These are phyloP conservation scores for Dacryopinax primogenitus DNA, from an alignment of 768 basidiomycete species.

Conservation along the genomic window DNA sequence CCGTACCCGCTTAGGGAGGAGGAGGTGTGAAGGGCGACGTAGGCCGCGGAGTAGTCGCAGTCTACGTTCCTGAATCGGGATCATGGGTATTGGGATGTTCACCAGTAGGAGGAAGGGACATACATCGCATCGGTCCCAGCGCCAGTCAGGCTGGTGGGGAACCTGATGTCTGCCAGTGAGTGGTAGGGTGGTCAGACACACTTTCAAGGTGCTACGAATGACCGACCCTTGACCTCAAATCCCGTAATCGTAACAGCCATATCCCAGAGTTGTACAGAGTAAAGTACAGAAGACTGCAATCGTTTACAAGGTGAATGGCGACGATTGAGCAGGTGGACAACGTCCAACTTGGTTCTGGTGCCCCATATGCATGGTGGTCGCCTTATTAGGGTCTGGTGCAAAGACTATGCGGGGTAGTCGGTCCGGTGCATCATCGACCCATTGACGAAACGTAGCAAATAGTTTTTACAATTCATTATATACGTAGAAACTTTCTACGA, in stretches of 20 bases:
- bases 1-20: conserved; percentile 68
- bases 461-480: conserved; percentile 9
- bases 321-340: background rate
- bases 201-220: too few species aligned
- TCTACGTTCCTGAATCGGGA: conserved; percentile 64
- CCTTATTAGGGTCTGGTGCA: background rate
- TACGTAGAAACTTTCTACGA: background rate
- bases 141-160: conserved; percentile 80
- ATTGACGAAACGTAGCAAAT: too few species aligned
- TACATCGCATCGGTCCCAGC: conserved; percentile 93
- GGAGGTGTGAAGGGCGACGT: conserved; percentile 64
- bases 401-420: background rate
- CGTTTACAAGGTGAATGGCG: background rate
- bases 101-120: conserved; percentile 15
- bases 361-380: too few species aligned
- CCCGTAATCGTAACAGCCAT: conserved; percentile 20
- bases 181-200: too few species aligned
- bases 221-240: conserved; percentile 27
- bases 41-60: conserved; percentile 92
- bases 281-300: background rate
- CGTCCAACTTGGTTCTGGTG: background rate
- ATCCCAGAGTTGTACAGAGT: background rate
- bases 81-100: background rate
- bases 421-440: background rate
- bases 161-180: conserved; percentile 57